phyloP scores from a whole-genome alignment of 805 yeast genomes.

The Saturnispora besseyi region DNA sequence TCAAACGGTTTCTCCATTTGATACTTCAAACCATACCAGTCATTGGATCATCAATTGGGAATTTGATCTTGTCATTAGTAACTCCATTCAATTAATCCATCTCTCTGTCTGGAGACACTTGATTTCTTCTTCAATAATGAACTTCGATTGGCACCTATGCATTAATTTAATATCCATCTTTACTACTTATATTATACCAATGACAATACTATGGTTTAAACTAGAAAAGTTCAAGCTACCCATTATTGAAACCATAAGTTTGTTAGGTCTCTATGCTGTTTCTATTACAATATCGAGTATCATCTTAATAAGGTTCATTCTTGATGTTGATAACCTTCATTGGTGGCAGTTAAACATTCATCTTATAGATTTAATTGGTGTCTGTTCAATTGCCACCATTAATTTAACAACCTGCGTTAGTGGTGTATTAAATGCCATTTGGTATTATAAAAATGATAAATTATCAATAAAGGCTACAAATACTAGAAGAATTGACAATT shows the following conservation, averaged over 20 bases:
- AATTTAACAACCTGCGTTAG: conserved; percentile 1
- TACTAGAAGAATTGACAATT: not conserved
- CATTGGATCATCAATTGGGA: not conserved
- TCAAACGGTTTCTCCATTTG: not conserved
- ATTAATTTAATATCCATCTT: not conserved
- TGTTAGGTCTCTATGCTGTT: not conserved
- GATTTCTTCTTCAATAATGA: not conserved
- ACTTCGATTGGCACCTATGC: not conserved
- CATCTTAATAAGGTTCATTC: not conserved
- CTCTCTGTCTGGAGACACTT: not conserved
- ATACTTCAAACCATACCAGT: not conserved
- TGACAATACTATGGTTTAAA: not conserved
- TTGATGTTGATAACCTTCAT: not conserved
- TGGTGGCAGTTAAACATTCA: not conserved
- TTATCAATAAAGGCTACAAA: not conserved
- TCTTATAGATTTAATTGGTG: not conserved
- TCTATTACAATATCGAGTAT: not conserved
- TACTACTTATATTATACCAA: not conserved
- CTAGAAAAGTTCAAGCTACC: not conserved
- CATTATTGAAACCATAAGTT: not conserved
- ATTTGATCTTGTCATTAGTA: not conserved
- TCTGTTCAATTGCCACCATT: conserved; percentile 2
- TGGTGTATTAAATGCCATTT: not conserved
- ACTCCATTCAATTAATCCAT: conserved; percentile 4
- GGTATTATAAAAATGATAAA: not conserved